Percentiles rank a stretch among this genome's conserved stretches.
Conservation (phyloP, 2,329 filamentous ascomycete genomes). For the Fusarium chuoi region DNA sequence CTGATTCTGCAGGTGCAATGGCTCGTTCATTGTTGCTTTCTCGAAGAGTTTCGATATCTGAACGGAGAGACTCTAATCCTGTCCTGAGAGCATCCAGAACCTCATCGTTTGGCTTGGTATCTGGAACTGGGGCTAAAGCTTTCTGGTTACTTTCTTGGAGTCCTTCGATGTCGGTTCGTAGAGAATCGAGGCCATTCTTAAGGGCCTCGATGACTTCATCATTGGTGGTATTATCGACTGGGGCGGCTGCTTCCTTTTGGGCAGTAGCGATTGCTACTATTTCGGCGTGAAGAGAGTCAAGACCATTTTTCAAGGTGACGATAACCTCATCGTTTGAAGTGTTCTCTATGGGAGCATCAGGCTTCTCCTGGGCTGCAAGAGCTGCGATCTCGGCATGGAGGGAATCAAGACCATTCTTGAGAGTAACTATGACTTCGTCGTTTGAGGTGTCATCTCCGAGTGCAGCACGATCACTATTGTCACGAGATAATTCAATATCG, state of each 20-base stretch:
- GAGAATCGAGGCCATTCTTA: conserved; percentile 38
- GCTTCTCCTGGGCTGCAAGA: conserved; percentile 68
- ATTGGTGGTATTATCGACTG: conserved; percentile 29
- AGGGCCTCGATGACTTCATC: conserved; percentile 37
- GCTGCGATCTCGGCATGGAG: conserved; percentile 74
- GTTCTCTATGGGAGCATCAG: conserved; percentile 50
- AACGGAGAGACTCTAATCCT: conserved; percentile 77
- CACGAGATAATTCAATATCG: conserved; percentile 60
- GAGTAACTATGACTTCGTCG: conserved; percentile 84
- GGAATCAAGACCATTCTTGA: conserved; percentile 80
- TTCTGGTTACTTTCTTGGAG: conserved; percentile 72
- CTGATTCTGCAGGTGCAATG: conserved; percentile 50
- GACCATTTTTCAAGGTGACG: conserved; percentile 82
- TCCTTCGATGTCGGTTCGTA: conserved; percentile 38
- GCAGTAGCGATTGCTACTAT: conserved; percentile 75
- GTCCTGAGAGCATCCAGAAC: conserved; percentile 84
- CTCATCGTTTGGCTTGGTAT: conserved; percentile 82
- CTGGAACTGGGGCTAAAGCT: conserved; percentile 64
- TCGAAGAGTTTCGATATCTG: conserved; percentile 75
- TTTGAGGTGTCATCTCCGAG: conserved; percentile 77
- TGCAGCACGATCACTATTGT: conserved; percentile 64
- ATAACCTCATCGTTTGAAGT: conserved; percentile 75
- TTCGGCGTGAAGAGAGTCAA: conserved; percentile 76
- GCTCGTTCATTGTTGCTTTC: conserved; percentile 76
- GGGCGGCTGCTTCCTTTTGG: conserved; percentile 56